Conservation (phyloP, 2,329 filamentous ascomycete genomes). For the Apiospora marii region DNA sequence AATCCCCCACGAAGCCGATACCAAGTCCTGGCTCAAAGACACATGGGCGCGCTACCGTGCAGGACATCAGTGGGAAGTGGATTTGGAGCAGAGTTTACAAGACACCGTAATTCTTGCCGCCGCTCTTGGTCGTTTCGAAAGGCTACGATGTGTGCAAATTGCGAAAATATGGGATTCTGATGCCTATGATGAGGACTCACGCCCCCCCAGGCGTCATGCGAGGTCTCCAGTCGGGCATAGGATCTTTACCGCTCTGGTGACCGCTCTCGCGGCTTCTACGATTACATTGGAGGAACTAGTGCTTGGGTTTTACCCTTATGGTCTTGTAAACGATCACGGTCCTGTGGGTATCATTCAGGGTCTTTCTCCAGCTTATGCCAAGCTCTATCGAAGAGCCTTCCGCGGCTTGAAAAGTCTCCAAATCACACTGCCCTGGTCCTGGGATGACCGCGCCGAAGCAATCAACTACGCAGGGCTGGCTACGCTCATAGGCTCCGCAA, state of each 20-base stretch:
- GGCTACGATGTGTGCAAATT: slow-evolving; percentile 2
- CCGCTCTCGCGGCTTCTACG: background rate
- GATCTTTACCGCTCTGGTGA: slow-evolving; percentile 1
- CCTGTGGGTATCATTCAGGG: slow-evolving; percentile 10
- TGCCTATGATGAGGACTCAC: background rate
- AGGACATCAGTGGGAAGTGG: slow-evolving; percentile 4
- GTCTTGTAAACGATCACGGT: background rate
- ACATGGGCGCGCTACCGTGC: background rate
- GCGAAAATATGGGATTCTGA: background rate
- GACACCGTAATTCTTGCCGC: background rate
- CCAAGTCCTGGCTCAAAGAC: slow-evolving; percentile 1
- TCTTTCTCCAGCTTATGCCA: slow-evolving; percentile 8
- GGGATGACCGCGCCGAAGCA: background rate
- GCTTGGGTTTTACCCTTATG: background rate
- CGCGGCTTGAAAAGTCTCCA: background rate
- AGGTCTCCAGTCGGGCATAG: slow-evolving; percentile 1
- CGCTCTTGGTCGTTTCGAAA: slow-evolving; percentile 5
- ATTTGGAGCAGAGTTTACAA: slow-evolving; percentile 6
- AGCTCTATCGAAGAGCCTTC: slow-evolving; percentile 1
- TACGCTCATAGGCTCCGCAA: slow-evolving; percentile 1
- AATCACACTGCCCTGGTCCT: slow-evolving; percentile 9
- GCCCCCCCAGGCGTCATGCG: background rate
- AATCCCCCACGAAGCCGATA: background rate
- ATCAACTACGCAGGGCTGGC: slow-evolving; percentile 5
- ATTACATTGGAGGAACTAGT: background rate